Percentiles rank a stretch among this genome's conserved stretches.
Conservation (phyloP, 1,139 yeast species). For the Geotrichum cucujoidarum region DNA sequence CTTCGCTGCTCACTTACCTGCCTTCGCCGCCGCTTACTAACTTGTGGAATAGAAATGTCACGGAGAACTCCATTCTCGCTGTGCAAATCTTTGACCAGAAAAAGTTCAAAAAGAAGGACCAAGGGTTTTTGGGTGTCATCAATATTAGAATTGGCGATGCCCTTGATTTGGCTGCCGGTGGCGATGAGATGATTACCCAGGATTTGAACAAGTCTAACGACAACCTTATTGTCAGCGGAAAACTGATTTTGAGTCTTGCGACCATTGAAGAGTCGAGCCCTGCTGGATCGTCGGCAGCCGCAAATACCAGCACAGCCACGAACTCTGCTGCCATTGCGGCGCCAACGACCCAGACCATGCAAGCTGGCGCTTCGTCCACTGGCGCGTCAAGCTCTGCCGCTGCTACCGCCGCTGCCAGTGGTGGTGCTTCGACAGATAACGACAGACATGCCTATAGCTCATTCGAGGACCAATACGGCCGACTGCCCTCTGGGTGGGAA, state of each 20-base stretch:
- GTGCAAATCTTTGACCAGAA: conserved; percentile 97
- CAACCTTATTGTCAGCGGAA: conserved; percentile 85
- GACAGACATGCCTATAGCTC: conserved; percentile 43
- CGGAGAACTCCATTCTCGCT: conserved; percentile 80
- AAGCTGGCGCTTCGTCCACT: conserved; percentile 15
- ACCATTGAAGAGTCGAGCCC: conserved; percentile 42
- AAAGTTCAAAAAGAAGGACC: conserved; percentile 95
- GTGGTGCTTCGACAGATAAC: not conserved
- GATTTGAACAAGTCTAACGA: conserved; percentile 90
- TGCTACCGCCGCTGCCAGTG: conserved; percentile 19
- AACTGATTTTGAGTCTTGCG: conserved; percentile 57
- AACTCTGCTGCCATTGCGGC: conserved; percentile 4
- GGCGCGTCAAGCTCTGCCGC: conserved; percentile 28
- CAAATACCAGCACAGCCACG: conserved; percentile 2
- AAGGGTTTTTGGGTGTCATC: conserved; percentile 94
- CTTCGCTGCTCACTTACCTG: conserved; percentile 23
- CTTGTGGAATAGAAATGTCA: conserved; percentile 48
- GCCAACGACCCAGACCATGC: conserved; percentile 13
- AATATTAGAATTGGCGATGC: conserved; percentile 88
- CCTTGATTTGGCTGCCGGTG: conserved; percentile 58
- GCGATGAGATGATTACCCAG: conserved; percentile 80
- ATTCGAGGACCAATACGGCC: conserved; percentile 93
- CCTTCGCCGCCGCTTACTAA: conserved; percentile 17
- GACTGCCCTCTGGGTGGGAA: conserved; percentile 98
- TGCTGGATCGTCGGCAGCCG: not conserved